Base-by-base conservation (phyloP, 805 yeast genomes). In the Candida yuanshanica region DNA sequence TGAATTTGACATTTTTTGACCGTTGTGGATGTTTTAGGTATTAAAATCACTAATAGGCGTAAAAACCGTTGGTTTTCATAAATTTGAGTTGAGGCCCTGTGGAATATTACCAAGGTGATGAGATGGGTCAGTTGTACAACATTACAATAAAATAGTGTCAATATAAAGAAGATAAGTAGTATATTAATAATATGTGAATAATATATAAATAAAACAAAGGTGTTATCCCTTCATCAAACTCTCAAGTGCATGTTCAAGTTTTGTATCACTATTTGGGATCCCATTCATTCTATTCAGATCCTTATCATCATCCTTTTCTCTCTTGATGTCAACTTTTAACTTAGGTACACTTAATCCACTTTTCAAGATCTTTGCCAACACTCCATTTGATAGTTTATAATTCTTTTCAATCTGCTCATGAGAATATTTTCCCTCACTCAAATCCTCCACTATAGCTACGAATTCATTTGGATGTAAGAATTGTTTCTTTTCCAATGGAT, bases 391-490 rank as follows among this genome's bases (percentile, higher is more conserved):
- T 7, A 53, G 38, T 11, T 40, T 42, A 27, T 51, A 53, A 7
- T 46, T 39, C 25, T 31, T 41, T 4, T 33, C 24, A 3, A 53
- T 42, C 17, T 48, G 46, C 7, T 45, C 48, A 4, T 41, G 31
- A 5, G 50, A 14, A 31, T 42, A 43, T 14, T 44, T 46, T 14
- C 18, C 18, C 10, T 27, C 31, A 7, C 46, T 38, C 26, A 51
- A 31, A 35, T 50, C 53, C 17, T 48, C 51, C 6, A 53, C 45
- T 7, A 53, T 51, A 11, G 52, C 43, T 8, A 42, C 43, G 20
- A 53, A 47, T 20, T 47, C 46, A 12, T 38, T 33, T 2, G 57
- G 57, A 20, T 39, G 46, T 4, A 51, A 50, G 21, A 35, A 37
- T 10, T 25, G 25, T 16, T 37, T 37, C 7, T 7, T 17, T 1